These are phyloP conservation scores for Fallopia convolvulus DNA, from an alignment of 148 eudicot genomes.

Conservation along the genomic window DNA sequence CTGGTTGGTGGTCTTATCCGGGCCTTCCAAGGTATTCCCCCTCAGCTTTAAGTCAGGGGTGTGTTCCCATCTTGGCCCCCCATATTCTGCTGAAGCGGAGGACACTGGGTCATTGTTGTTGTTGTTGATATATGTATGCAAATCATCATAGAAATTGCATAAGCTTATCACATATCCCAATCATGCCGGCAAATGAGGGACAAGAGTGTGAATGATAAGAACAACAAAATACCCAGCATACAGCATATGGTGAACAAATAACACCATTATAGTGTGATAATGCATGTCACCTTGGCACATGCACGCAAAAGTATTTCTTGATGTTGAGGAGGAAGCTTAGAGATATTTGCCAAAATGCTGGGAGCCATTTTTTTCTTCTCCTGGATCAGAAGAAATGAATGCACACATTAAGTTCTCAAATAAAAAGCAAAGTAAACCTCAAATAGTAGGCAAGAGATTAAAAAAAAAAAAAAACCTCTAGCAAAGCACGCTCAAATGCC, in stretches of 20 bases:
- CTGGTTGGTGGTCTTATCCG: no score
- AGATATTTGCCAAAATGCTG: constrained; percentile 47
- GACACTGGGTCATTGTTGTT: no score
- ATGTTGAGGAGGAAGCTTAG: constrained; percentile 83
- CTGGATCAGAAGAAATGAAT: constrained; percentile 28
- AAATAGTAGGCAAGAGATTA: constrained; percentile 16
- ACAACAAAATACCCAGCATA: not conserved
- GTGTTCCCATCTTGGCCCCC: no score
- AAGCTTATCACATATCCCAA: not conserved
- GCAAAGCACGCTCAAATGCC: constrained; percentile 57
- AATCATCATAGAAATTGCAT: not conserved
- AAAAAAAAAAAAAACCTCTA: not conserved
- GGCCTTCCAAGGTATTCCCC: no score
- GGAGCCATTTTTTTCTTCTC: constrained; percentile 76
- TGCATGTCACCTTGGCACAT: constrained; percentile 45
- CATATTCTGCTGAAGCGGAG: no score
- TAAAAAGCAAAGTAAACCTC: constrained; percentile 34
- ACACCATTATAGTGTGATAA: not conserved
- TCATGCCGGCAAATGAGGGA: not conserved
- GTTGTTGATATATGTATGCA: not conserved
- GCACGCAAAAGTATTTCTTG: constrained; percentile 76
- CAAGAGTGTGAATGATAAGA: not conserved
- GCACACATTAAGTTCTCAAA: not conserved
- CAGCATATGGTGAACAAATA: not conserved
- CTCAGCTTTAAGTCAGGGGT: no score